These are phyloP conservation scores for Trypethelium eluteriae DNA, from an alignment of 495 filamentous ascomycete species.

Conservation along the genomic window DNA sequence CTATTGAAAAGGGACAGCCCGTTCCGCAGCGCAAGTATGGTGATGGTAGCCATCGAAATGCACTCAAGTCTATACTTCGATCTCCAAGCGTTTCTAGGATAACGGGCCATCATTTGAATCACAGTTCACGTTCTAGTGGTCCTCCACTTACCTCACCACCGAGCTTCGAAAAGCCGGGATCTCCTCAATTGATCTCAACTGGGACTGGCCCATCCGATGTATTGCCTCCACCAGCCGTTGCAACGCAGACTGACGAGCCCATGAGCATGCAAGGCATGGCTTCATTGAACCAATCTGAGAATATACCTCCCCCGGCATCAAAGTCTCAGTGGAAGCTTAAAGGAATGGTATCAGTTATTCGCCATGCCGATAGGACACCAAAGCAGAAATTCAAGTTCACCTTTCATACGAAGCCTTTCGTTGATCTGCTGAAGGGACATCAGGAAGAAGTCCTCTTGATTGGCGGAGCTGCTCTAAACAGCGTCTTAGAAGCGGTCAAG, in stretches of 20 bases:
- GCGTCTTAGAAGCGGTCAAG: conserved; percentile 77
- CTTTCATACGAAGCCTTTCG: conserved; percentile 93
- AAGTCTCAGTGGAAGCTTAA: conserved; percentile 98
- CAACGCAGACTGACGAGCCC: neutral
- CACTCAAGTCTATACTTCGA: conserved; percentile 46
- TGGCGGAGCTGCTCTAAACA: conserved; percentile 80
- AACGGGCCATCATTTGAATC: conserved; percentile 38
- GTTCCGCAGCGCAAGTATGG: conserved; percentile 20
- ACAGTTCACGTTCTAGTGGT: conserved; percentile 31
- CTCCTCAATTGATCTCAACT: conserved; percentile 3
- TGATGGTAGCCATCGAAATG: conserved; percentile 33
- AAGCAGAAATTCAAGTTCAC: conserved; percentile 99
- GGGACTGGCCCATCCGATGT: neutral
- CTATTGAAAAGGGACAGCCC: conserved; percentile 22
- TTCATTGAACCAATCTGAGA: conserved; percentile 24
- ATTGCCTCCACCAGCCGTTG: conserved; percentile 8
- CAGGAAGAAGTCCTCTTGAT: conserved; percentile 94
- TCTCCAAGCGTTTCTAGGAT: conserved; percentile 60
- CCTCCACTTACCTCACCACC: conserved; percentile 47
- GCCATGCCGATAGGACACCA: conserved; percentile 92
- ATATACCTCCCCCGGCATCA: conserved; percentile 68
- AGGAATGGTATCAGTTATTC: conserved; percentile 93
- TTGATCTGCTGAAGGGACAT: conserved; percentile 86
- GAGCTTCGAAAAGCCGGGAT: conserved; percentile 38
- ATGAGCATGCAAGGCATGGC: neutral